Evolutionary conservation across 179 eudicot genomes (phyloP), one percentile per base, ranked within the genome.

Genomic region (Silene coronaria): DNA sequence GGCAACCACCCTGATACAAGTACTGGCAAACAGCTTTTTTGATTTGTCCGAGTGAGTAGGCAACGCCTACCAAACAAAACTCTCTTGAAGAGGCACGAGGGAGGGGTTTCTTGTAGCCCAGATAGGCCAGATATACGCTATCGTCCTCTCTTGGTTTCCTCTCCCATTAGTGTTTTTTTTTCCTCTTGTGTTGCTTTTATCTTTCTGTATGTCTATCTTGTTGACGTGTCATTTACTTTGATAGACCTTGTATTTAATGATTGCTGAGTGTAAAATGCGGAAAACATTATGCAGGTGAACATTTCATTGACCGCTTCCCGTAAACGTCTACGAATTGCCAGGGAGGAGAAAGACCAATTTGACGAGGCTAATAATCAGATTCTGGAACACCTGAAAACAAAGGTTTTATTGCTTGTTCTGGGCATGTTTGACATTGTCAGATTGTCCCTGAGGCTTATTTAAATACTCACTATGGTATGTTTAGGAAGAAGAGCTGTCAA

Each of bases 291-390:
- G 75, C 70, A 96, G 99, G 98, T 93, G 80, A 93, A 89, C 79
- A 83, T 84, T 59, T 88, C 97, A 66, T 86, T 96, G 85, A 80
- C 90, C 77, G 96, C 96, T 85, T 89, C 92, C 82, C 84, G 82
- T 67, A 89, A 87, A 78, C 97, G 96, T 66, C 91, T 93, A 73
- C 96, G 78, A 69, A 91, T 88, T 84, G 86, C 85, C 8, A 89
- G 70, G 74, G 99, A 96, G 82, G 99, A 96, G 82, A 93, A 90
- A 81, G 98, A 90, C 80, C 98, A 96, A 76, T 96, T 96, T 81
- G 91, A 91, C 76, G 97, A 93, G 79, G 99, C 98, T 78, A 93
- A 91, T 81, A 88, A 86, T 82, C 96, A 96, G 84, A 91, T 96
- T 84, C 84, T 96, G 46, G 89, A 91, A 63, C 99, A 90, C 83